Evolutionary conservation across 192 early-diverging fungal species (phyloP), one percentile per base, ranked within the genome.

Genomic region (Coemansia sp.): DNA sequence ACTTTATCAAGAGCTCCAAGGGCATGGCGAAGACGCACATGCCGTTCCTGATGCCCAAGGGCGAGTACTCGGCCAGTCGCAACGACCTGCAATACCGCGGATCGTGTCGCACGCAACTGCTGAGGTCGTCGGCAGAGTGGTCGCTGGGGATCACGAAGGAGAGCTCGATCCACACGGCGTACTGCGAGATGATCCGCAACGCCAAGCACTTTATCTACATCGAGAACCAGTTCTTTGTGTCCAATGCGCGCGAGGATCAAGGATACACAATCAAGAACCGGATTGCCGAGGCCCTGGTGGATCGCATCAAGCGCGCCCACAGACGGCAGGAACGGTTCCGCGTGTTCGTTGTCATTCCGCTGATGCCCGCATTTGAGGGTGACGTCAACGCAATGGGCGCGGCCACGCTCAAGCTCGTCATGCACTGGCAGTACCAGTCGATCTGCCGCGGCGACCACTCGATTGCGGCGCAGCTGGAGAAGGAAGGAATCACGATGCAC

Each of bases 171-270:
- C 87, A 90, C 67, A 91, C 87, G 32, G 94, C 93, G 9, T 95
- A 95, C 69, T 74, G 87, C 45, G 82, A 88, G 59, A 77, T 85
- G 61, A 95, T 95, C 71, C 66, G 71, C 36, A 77, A 82, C 37
- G 86, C 94, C 26, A 78, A 93, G 71, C 91, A 93, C 64, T 94
- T 90, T 81, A 78, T 95, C 39, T 93, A 95, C 73, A 95, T 95
- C 67, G 94, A 95, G 69, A 94, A 95, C 72, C 94, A 95, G 70
- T 95, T 95, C 82, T 95, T 95, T 68, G 88, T 91, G 61, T 85
- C 83, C 41, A 80, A 72, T n/a, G 76, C 83, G 15, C 66, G 66
- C 42, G 73, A 76, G 43, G 79, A 82, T 52, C 58, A 76, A n/a
- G 59, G 46, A 8, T 87, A 88, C 56, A 84, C 87, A 18, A 74